A percentile compares a stretch with the other conserved stretches of the same genome.
These are phyloP conservation scores for Acmispon strigosus DNA, from an alignment of 306 rosid species.

Conservation along the genomic window DNA sequence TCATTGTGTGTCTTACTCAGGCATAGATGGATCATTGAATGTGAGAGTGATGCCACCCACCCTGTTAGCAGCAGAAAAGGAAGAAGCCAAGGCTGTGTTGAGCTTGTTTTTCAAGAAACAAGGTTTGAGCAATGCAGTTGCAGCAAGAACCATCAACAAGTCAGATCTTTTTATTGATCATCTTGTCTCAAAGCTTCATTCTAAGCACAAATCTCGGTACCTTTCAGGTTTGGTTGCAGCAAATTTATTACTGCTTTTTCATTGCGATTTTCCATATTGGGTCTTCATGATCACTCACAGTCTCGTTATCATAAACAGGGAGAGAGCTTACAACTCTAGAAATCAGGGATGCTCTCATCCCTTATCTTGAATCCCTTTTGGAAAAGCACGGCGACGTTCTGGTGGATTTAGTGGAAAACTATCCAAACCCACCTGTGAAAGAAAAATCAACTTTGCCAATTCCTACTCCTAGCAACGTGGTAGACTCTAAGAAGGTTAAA, in stretches of 20 bases:
- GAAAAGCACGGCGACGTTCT: constrained; percentile 55
- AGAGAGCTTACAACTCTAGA: constrained; percentile 91
- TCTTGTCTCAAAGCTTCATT: constrained; percentile 74
- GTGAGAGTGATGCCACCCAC: constrained; percentile 43
- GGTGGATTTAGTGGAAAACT: constrained; percentile 59
- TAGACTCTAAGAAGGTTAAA: constrained; percentile 50
- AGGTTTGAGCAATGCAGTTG: constrained; percentile 68
- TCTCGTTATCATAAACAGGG: constrained; percentile 43
- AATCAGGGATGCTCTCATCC: constrained; percentile 74
- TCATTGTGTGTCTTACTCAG: constrained; percentile 23
- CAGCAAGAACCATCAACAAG: constrained; percentile 71
- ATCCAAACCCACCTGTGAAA: constrained; percentile 57
- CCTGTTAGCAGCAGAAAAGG: constrained; percentile 81
- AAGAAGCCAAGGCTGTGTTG: constrained; percentile 88
- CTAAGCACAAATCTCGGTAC: constrained; percentile 76
- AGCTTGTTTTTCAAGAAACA: constrained; percentile 77
- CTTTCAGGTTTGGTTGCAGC: constrained; percentile 79
- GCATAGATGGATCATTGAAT: constrained; percentile 44
- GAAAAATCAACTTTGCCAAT: constrained; percentile 33
- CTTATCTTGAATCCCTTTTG: constrained; percentile 71
- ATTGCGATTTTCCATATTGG: not conserved
- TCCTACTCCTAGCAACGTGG: constrained; percentile 28
- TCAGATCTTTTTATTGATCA: constrained; percentile 71
- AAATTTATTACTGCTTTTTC: constrained; percentile 9
- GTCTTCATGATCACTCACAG: constrained; percentile 15